Base-by-base conservation (phyloP, 805 yeast species). In the Spathaspora hagerdaliae region DNA sequence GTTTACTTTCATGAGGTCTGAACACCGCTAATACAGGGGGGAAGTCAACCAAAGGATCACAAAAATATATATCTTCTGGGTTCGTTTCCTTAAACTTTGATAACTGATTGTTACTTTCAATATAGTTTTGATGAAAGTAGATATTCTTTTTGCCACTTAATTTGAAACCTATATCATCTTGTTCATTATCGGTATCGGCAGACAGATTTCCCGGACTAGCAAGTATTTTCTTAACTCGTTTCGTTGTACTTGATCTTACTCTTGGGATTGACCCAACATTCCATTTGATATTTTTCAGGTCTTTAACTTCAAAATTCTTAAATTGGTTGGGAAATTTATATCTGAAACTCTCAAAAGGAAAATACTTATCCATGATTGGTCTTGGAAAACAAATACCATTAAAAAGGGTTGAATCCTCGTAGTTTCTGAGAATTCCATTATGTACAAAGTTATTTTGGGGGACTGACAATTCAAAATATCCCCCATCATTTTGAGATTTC, bases 201-300 rank as follows among this genome's bases (percentile, higher is more conserved):
- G 32, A 11, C 9, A 29, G 9, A 9, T 9, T 29, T 29, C 32
- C 11, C 10, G 13, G 38, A 29, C 32, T 29, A 5, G 12, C 12
- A 29, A 11, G 12, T 3, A 29, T 2, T 29, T 51, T 53, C 39
- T 50, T 55, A 10, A 65, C 39, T 37, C 55, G 57, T 38, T 57
- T 60, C 45, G 60, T 40, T 40, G 53, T 63, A 35, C 65, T 60
- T 13, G 50, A 31, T 47, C 71, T 63, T 7, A 67, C 65, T 41
- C 73, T 56, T 4, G 80, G 78, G 5, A 75, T 69, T 2, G 79
- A 69, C 0, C 83, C 82, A 42, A 75, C 52, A 39, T 60, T 56
- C 73, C 73, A 73, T 31, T 44, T 47, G 36, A 47, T 41, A 50
- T 60, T 57, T 36, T 57, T 38, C 44, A 60, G 47, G 50, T 64